phyloP scores from a whole-genome alignment of 495 filamentous ascomycete species.

The Trichoderma parareesei region DNA sequence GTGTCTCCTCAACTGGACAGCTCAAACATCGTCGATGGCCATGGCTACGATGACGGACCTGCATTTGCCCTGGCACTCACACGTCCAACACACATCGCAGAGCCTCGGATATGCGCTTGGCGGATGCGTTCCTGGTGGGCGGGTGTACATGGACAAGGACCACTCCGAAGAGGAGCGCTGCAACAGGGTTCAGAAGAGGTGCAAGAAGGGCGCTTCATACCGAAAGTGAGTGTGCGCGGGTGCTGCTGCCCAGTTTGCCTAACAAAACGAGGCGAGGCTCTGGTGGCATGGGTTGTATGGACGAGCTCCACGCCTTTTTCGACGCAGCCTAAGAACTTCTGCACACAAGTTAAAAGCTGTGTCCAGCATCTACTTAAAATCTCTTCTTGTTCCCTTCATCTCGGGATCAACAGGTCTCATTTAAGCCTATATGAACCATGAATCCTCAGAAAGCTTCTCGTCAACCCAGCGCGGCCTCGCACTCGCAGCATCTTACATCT shows the following conservation, averaged over 20 bases:
- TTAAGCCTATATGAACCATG: no score
- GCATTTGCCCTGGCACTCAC: neutral
- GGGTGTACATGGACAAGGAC: no score
- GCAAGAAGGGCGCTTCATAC: neutral
- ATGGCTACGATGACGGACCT: neutral
- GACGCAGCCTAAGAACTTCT: no score
- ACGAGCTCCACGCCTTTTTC: neutral
- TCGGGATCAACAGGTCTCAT: no score
- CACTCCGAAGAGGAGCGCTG: no score
- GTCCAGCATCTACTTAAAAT: no score
- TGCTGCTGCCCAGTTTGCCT: conserved; percentile 7
- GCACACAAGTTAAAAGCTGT: no score
- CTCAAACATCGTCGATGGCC: neutral
- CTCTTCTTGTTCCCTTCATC: no score
- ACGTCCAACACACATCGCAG: neutral
- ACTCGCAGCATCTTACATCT: neutral
- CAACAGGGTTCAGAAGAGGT: no score
- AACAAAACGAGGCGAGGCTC: neutral
- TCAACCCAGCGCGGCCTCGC: neutral
- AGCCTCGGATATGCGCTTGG: neutral
- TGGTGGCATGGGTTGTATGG: neutral
- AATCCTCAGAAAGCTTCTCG: neutral
- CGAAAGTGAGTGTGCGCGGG: neutral
- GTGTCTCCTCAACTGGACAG: no score
- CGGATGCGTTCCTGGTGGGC: neutral